phyloP scores from a whole-genome alignment of 106 monocot genomes.

The Triglochin maritima region DNA sequence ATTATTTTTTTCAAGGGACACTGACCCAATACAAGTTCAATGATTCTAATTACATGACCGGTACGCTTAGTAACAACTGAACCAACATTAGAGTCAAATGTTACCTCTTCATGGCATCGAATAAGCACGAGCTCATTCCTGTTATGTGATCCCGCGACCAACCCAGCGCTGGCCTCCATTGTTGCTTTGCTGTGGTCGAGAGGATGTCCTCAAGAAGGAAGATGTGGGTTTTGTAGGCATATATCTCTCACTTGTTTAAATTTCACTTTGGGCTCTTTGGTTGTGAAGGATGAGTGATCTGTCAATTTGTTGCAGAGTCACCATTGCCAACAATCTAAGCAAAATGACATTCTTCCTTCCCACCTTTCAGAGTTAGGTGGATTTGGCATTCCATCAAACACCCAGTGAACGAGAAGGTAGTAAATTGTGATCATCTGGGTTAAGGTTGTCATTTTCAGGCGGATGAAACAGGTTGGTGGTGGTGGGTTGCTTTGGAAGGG shows the following conservation, averaged over 20 bases:
- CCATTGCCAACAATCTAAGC: slow-evolving; percentile 78
- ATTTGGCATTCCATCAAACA: neutral
- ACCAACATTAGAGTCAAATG: no score
- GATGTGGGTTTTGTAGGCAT: slow-evolving; percentile 29
- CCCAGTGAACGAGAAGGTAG: no score
- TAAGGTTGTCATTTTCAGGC: neutral
- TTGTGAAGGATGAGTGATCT: slow-evolving; percentile 21
- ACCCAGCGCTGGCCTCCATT: slow-evolving; percentile 89
- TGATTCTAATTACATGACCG: no score
- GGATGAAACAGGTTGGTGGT: neutral
- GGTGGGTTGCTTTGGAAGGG: neutral
- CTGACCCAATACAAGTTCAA: no score
- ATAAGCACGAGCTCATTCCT: slow-evolving; percentile 95
- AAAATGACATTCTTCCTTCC: neutral
- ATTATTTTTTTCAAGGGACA: no score
- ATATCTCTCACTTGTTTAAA: neutral
- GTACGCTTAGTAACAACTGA: no score
- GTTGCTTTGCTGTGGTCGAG: neutral
- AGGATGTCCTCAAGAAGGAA: neutral
- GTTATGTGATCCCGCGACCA: slow-evolving; percentile 93
- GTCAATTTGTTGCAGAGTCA: slow-evolving; percentile 68
- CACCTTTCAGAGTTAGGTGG: slow-evolving; percentile 6
- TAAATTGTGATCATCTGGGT: neutral
- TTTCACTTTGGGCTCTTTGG: slow-evolving; percentile 1
- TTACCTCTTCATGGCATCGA: slow-evolving; percentile 87